Base-by-base conservation (phyloP, 805 yeast genomes). In the Schizosaccharomyces octosporus region DNA sequence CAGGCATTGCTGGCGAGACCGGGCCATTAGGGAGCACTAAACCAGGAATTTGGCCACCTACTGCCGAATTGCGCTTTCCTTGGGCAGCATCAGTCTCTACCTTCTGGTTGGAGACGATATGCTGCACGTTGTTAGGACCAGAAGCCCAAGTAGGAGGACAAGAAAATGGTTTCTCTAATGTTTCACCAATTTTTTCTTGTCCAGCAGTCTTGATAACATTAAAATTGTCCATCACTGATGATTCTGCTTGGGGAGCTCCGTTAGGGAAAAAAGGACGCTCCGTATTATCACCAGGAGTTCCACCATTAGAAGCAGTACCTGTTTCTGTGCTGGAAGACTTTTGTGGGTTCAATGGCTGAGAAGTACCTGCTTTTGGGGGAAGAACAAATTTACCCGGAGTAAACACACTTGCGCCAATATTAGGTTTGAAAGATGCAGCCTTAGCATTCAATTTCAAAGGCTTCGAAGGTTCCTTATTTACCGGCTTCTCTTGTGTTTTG, bases 341-440 rank as follows among this genome's bases (percentile, higher is more conserved):
- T 17, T 6, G 57, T 6, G 57, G 13, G 7, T 2, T 51, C 57
- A 51, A 24, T 6, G 31, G 13, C 7, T 24, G 51, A 19, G 51
- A 45, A 45, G 51, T 27, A 45, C 15, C 31, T 7, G 57, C n/a
- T 15, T 21, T 29, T 9, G 17, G 15, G 4, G 57, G 57, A 29
- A 51, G 21, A 57, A 27, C 29, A 5, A 57, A 57, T 5, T 36
- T 36, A 9, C 42, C 42, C 6, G 87, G 85, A 9, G 85, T 78
- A 66, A 82, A 83, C 2, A 81, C 76, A 11, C 81, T 81, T 17
- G 85, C 85, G 64, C 80, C 78, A 15, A 86, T 84, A 69, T 82
- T 83, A 69, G 83, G 79, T 71, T 81, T 83, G 72, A 83, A 83
- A 24, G 81, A 79, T 3, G 80, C 76, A n/a, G 79, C 81, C 27